Evolutionary conservation across 78 protist species (phyloP).

Genomic region (Protostelium mycophagum): DNA sequence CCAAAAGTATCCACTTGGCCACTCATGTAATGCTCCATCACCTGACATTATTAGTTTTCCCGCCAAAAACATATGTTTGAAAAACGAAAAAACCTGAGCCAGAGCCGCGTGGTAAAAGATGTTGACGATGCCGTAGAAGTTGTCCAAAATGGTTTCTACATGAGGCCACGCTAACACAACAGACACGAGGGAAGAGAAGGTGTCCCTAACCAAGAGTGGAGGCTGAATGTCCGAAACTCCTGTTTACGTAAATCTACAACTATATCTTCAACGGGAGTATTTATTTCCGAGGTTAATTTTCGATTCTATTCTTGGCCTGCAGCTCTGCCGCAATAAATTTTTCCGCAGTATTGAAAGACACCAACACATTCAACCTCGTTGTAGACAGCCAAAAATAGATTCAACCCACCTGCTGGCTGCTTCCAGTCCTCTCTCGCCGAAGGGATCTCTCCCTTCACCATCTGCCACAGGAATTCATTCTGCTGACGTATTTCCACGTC

Average conservation of each 20-base stretch:
- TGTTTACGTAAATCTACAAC: too few relatives aligned
- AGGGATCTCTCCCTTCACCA: not conserved
- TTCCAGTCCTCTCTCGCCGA: too few relatives aligned
- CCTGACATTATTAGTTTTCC: too few relatives aligned
- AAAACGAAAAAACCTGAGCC: too few relatives aligned
- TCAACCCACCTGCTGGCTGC: not conserved
- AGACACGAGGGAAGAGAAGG: not conserved
- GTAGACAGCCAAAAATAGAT: not conserved
- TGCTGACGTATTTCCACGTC: not conserved
- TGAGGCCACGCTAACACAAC: not conserved
- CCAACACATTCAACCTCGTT: not conserved
- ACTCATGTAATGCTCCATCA: too few relatives aligned
- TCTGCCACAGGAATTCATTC: not conserved
- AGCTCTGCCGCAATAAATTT: too few relatives aligned
- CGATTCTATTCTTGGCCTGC: too few relatives aligned
- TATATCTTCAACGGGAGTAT: too few relatives aligned
- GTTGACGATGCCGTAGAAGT: not conserved
- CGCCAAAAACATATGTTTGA: too few relatives aligned
- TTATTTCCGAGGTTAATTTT: too few relatives aligned
- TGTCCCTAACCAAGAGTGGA: not conserved
- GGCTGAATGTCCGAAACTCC: not conserved
- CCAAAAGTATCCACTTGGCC: too few relatives aligned
- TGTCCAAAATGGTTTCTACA: not conserved
- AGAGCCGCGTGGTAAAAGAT: not conserved
- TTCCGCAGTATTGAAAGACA: too few relatives aligned